These are phyloP conservation scores for Moniliophthora roreri DNA, from an alignment of 1,284 basidiomycete genomes.

Conservation along the genomic window DNA sequence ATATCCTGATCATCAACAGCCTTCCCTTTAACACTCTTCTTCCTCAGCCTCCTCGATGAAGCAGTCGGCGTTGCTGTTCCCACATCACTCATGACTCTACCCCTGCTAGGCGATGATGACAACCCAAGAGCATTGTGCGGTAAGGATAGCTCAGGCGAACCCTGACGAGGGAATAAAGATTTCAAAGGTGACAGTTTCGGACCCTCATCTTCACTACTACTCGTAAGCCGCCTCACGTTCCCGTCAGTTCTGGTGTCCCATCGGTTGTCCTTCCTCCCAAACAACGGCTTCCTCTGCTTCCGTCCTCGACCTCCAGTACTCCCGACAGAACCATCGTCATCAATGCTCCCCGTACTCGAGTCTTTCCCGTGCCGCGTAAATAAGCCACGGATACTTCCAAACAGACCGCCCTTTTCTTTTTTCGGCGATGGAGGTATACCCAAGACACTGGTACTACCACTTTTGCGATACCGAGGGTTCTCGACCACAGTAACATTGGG, in stretches of 20 bases:
- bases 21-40: slow-evolving; percentile 18
- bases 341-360: not conserved
- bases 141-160: not conserved
- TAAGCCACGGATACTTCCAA: slow-evolving; percentile 40
- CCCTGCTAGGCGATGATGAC: slow-evolving; percentile 10
- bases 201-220: slow-evolving; percentile 25
- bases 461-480: slow-evolving; percentile 50
- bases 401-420: slow-evolving; percentile 26
- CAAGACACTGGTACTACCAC: slow-evolving; percentile 15
- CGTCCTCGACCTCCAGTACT: slow-evolving; percentile 15
- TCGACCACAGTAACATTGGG: slow-evolving; percentile 50
- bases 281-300: slow-evolving; percentile 19
- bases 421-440: slow-evolving; percentile 13
- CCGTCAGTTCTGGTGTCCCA: slow-evolving; percentile 52
- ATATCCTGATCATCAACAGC: slow-evolving; percentile 20
- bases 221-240: slow-evolving; percentile 36
- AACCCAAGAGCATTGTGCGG: slow-evolving; percentile 2
- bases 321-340: slow-evolving; percentile 11
- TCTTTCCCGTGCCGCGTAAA: slow-evolving; percentile 26
- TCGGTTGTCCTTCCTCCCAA: slow-evolving; percentile 16
- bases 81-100: slow-evolving; percentile 24
- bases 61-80: slow-evolving; percentile 1
- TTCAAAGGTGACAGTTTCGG: slow-evolving; percentile 2
- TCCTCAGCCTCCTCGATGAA: slow-evolving; percentile 23
- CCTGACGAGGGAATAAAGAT: not conserved